Evolutionary conservation across 768 basidiomycete species (phyloP), one percentile per base, ranked within the genome.

Genomic region (Lactarius quietus): DNA sequence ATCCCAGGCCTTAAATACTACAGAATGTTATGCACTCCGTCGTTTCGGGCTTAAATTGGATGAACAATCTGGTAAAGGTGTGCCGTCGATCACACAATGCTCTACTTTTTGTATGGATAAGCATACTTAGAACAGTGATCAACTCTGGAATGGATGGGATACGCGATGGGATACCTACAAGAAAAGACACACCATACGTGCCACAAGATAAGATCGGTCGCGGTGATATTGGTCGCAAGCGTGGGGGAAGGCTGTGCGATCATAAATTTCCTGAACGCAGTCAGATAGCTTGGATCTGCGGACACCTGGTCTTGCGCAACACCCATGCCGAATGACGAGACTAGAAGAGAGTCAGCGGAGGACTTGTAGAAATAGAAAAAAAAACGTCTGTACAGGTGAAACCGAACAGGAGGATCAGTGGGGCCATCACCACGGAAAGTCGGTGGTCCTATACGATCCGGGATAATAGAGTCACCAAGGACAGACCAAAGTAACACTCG

Each of bases 381-480:
- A 28, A 38, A 10, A 23, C n/a, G 41, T 43, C 23, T 52, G 23
- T 65, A 68, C 67, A 48, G 20, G 35, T 56, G 36, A 65, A 51
- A 35, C 67, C 67, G 20, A 39, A 35, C 20, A 68, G 64, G 55
- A 68, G 57, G 48, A 53, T n/a, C 45, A 61, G 28, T 15, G 67
- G 67, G 9, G 52, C 26, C 12, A 58, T n/a, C 20, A 68, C 48
- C 6, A 68, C 57, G 29, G 45, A 26, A 18, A 61, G n/a, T 14
- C 35, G 39, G 52, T 64, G 64, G 8, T 31, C 52, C 59, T 60
- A 68, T 38, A 66, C 64, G 7, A 62, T 39, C 60, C 64, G 66
- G 39, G 35, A 68, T 60, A 38, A 68, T 65, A 7, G 59, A 57
- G 29, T 68, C 64, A 20, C 67, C 57, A 23, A 68, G 31, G 17